Percentiles rank a stretch among this genome's conserved stretches.
phyloP scores from a whole-genome alignment of 768 basidiomycete species.

The Dictyophora rubrovolvata region DNA sequence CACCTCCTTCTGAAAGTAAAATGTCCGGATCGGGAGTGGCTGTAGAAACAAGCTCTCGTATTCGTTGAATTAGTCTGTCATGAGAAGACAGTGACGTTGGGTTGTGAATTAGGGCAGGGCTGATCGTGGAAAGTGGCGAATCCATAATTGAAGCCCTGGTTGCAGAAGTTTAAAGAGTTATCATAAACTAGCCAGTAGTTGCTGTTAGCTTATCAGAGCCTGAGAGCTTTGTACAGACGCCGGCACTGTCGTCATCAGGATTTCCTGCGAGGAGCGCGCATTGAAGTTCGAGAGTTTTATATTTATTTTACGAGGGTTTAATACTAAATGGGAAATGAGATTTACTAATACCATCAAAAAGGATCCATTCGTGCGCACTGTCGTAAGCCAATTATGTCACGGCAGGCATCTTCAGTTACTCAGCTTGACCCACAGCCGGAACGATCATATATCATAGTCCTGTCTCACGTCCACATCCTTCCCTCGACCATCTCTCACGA shows the following conservation, averaged over 20 bases:
- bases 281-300: no score
- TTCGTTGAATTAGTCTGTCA: constrained; percentile 7
- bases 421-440: neutral
- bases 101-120: constrained; percentile 44
- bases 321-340: no score
- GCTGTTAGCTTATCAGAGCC: neutral
- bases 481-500: constrained; percentile 3
- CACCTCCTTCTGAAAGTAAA: constrained; percentile 33
- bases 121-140: constrained; percentile 48
- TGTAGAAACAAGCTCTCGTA: constrained; percentile 6
- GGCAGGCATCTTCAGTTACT: neutral
- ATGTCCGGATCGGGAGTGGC: neutral
- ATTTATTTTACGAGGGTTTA: no score
- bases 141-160: neutral
- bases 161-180: no score
- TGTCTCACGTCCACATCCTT: neutral
- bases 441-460: neutral
- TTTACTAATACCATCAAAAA: neutral
- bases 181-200: neutral
- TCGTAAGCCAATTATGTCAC: neutral
- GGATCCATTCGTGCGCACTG: neutral
- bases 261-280: no score
- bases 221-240: neutral
- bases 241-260: neutral
- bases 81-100: constrained; percentile 15